phyloP scores from a whole-genome alignment of 2,329 filamentous ascomycete genomes.

The Pseudovirgaria hyperparasitica region DNA sequence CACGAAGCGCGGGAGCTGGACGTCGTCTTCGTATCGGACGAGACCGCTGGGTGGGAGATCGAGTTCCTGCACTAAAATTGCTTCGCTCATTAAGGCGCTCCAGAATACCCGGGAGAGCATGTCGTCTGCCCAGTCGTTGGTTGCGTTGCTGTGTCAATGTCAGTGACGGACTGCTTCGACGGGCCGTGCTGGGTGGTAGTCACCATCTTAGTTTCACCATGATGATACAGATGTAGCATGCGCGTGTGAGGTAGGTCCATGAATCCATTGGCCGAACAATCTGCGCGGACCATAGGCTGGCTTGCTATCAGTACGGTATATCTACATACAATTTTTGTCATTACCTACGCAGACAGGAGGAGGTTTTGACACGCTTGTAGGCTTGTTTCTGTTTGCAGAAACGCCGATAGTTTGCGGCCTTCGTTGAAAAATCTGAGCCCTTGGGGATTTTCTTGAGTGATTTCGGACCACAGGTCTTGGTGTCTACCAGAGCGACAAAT shows the following conservation, averaged over 20 bases:
- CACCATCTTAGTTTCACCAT: conserved; percentile 31
- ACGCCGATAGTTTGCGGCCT: conserved; percentile 38
- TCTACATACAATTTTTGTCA: conserved; percentile 4
- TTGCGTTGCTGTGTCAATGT: conserved; percentile 19
- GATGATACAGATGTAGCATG: conserved; percentile 36
- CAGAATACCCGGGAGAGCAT: conserved; percentile 44
- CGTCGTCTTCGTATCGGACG: conserved; percentile 37
- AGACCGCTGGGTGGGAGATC: conserved; percentile 39
- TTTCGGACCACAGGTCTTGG: conserved; percentile 21
- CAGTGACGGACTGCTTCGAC: no score
- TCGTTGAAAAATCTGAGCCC: conserved; percentile 43
- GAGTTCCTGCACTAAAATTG: conserved; percentile 41
- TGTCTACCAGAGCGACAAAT: conserved; percentile 10
- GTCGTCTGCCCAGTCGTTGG: conserved; percentile 40
- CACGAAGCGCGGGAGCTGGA: conserved; percentile 42
- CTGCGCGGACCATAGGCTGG: conserved; percentile 37
- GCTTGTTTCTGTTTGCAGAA: conserved; percentile 37
- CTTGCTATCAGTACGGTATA: neutral
- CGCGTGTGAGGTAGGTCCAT: conserved; percentile 40
- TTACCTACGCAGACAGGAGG: conserved; percentile 31
- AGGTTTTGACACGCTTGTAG: conserved; percentile 41
- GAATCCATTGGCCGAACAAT: conserved; percentile 40
- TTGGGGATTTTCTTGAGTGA: conserved; percentile 25
- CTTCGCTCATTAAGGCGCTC: conserved; percentile 44
- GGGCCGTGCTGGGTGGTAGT: no score